These are phyloP conservation scores for Penicillium manginii DNA, from an alignment of 495 filamentous ascomycete species.

Conservation along the genomic window DNA sequence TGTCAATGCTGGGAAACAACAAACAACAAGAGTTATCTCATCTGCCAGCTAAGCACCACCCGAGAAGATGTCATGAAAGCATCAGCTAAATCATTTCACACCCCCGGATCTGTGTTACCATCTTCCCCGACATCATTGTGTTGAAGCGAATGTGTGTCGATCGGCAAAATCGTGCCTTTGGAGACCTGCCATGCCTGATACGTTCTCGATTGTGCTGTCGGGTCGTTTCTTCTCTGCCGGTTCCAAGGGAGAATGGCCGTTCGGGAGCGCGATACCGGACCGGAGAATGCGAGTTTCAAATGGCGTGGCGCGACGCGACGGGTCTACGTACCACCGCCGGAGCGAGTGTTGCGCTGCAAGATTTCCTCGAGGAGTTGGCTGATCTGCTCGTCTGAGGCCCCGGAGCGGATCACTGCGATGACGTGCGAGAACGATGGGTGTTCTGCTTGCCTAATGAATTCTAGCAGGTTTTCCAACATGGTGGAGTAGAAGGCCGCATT, in stretches of 20 bases:
- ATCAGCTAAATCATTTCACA: neutral
- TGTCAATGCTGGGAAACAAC: neutral
- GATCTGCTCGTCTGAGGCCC: conserved; percentile 38
- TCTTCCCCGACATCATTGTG: neutral
- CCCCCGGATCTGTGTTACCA: neutral
- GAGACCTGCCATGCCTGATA: neutral
- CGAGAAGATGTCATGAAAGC: neutral
- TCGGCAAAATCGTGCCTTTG: neutral
- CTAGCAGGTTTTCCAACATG: conserved; percentile 36
- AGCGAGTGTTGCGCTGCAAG: neutral
- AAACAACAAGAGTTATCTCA: neutral
- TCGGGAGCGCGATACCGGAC: neutral
- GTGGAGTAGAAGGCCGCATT: conserved; percentile 30
- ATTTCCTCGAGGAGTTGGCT: conserved; percentile 26
- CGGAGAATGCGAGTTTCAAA: neutral
- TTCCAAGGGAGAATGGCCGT: neutral
- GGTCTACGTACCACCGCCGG: neutral
- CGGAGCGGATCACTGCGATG: conserved; percentile 37
- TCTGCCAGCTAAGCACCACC: neutral
- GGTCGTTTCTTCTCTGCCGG: neutral
- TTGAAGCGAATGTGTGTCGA: neutral
- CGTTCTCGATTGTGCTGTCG: neutral
- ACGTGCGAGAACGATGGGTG: conserved; percentile 29
- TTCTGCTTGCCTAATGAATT: conserved; percentile 31
- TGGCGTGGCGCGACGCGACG: neutral